Evolutionary conservation across 1,284 basidiomycete genomes (phyloP).

Genomic region (Microbotryomycetes sp.): DNA sequence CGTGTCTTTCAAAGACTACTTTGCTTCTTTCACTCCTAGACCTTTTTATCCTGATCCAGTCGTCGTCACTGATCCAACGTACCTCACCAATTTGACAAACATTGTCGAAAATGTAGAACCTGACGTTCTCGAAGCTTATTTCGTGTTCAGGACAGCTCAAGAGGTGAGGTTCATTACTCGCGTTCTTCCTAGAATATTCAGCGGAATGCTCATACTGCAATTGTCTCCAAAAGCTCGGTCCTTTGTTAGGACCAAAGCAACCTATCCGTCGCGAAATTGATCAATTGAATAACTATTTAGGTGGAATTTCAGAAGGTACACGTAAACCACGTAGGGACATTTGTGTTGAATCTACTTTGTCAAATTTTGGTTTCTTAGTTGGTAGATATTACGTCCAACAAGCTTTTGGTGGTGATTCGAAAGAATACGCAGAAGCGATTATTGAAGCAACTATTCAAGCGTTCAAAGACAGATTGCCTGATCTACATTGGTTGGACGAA

Average conservation of each 20-base stretch:
- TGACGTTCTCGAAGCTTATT: slow-evolving; percentile 77
- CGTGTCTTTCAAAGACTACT: slow-evolving; percentile 69
- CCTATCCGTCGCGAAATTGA: slow-evolving; percentile 68
- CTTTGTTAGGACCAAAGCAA: slow-evolving; percentile 63
- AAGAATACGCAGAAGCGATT: slow-evolving; percentile 70
- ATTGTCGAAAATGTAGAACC: slow-evolving; percentile 64
- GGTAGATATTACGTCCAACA: slow-evolving; percentile 69
- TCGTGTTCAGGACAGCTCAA: slow-evolving; percentile 47
- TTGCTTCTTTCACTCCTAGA: slow-evolving; percentile 73
- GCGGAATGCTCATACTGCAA: not conserved
- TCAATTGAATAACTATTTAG: slow-evolving; percentile 61
- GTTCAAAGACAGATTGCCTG: slow-evolving; percentile 70
- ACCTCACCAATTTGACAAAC: slow-evolving; percentile 59
- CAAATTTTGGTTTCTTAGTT: slow-evolving; percentile 49
- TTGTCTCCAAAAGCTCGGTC: slow-evolving; percentile 47
- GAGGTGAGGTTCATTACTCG: slow-evolving; percentile 34
- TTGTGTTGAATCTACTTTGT: slow-evolving; percentile 46
- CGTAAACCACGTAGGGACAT: slow-evolving; percentile 69
- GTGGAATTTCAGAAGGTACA: slow-evolving; percentile 80
- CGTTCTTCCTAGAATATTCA: slow-evolving; percentile 42
- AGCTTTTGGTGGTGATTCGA: slow-evolving; percentile 76
- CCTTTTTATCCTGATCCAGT: slow-evolving; percentile 61
- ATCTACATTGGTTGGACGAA: slow-evolving; percentile 87
- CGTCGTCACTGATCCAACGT: slow-evolving; percentile 78
- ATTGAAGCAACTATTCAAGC: slow-evolving; percentile 80